Base-by-base conservation (phyloP, 2,329 filamentous ascomycete genomes). In the Xylaria sp. region DNA sequence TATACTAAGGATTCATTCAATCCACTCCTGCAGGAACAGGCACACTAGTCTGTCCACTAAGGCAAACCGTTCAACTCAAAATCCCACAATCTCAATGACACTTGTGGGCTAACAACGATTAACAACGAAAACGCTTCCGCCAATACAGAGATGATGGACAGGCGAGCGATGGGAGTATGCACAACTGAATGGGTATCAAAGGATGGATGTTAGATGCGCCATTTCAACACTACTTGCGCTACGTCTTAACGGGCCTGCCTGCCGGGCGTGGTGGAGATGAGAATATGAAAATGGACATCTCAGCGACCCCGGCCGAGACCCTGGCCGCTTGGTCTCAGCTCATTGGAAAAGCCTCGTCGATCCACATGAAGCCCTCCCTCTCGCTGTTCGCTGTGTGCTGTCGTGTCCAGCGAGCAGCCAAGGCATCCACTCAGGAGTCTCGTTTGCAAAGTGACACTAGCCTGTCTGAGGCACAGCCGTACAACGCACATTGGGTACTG, bases 311-410 rank as follows among this genome's bases (percentile, higher is more conserved):
- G 7, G n/a, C n/a, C n/a, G 9, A 38, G 11, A 28, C 13, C 42
- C 60, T 46, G 53, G 61, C 26, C 7, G 46, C 48, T 23, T 62
- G 59, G 49, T 63, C 40, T 28, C 54, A 20, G 42, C 31, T 48
- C 49, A 33, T 33, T 62, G 66, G 57, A 58, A 44, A 63, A 54
- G 63, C 46, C 54, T 69, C 69, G 73, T 63, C 71, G 72, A 75
- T 75, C 73, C 70, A 73, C 73, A 73, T 74, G 46, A 49, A 49
- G 66, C 68, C 58, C 11, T 31, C 28, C 33, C 33, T 33, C 33
- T 33, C 33, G 33, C 33, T 33, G 33, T 33, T 7, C 33, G 33
- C 33, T 28, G 28, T 33, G 4, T 26, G 49, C 49, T 53, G 49
- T 53, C 48, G 48, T 51, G 48, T 51, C 48, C 26, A 51, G 33